Evolutionary conservation across 352 stramenopile species (phyloP), one percentile per base, ranked within the genome.

Genomic region (Phytophthora niederhauseri): DNA sequence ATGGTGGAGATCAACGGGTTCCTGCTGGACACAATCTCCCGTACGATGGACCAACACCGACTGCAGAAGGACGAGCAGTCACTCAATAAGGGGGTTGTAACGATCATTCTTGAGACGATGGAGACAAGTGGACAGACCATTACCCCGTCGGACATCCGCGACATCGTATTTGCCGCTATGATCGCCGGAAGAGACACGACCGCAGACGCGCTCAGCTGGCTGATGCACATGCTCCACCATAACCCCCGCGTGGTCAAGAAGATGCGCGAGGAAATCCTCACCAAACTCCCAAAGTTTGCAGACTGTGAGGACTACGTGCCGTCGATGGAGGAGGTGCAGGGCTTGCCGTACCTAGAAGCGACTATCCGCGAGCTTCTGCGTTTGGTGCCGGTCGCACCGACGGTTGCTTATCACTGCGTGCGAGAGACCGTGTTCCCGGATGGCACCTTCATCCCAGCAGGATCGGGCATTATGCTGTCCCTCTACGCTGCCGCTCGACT

Each of bases 111-210:
- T 19, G 45, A 51, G 12, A 51, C 19, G 9, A 51, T 51, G 19
- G 19, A 51, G 45, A 28, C n/a, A 7, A 51, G 45, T 19, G n/a
- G 45, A 17, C 49, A 69, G 36, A 52, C 31, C 1, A 59, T 72
- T 17, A 63, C 66, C 12, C 51, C 69, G n/a, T 61, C 57, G 38
- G 73, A 78, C n/a, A 59, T 90, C 19, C 78, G 77, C 9, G 77
- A 85, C 62, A 78, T 91, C 34, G 70, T 85, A n/a, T 72, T 91
- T 28, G 77, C 72, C 14, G 78, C 83, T 4, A 66, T 92, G 50
- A 73, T 92, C 46, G 85, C 82, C 34, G 85, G 82, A 43, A 67
- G 84, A 31, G 82, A 93, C 65, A 88, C 83, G 0, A 91, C 82
- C 9, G 81, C 85, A 4, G 58, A 64, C 14, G 65, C 50, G 3